Conservation (phyloP, 768 basidiomycete genomes). For the Termitomyces heimii region DNA sequence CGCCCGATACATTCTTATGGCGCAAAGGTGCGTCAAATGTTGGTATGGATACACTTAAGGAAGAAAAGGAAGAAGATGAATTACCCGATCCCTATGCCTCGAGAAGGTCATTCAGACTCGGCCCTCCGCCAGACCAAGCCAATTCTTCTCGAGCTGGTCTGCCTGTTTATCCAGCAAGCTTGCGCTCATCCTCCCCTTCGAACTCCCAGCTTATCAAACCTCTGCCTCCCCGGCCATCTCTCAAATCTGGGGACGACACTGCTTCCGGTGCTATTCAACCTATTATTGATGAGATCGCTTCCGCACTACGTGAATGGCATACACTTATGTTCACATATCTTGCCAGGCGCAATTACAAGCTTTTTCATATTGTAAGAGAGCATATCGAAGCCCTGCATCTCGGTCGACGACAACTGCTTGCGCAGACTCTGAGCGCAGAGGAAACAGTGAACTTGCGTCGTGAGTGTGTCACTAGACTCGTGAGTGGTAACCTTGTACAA, state of each 20-base stretch:
- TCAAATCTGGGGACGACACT: slow-evolving; percentile 94
- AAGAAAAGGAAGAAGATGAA: slow-evolving; percentile 68
- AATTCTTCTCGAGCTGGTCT: slow-evolving; percentile 67
- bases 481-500: slow-evolving; percentile 87
- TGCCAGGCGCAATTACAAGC: slow-evolving; percentile 79
- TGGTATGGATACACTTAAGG: slow-evolving; percentile 51
- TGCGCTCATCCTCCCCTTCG: slow-evolving; percentile 66
- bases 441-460: slow-evolving; percentile 77
- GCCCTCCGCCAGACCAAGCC: slow-evolving; percentile 70
- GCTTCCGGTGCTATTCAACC: slow-evolving; percentile 77
- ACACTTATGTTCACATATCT: slow-evolving; percentile 88
- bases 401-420: slow-evolving; percentile 85
- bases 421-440: slow-evolving; percentile 80
- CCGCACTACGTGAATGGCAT: slow-evolving; percentile 95
- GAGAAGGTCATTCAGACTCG: slow-evolving; percentile 65
- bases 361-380: slow-evolving; percentile 80
- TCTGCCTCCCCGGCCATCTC: slow-evolving; percentile 84
- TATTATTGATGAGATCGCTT: slow-evolving; percentile 95
- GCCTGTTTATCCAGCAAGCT: slow-evolving; percentile 67
- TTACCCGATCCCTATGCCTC: slow-evolving; percentile 29
- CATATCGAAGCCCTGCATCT: slow-evolving; percentile 90
- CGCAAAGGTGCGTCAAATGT: slow-evolving; percentile 36
- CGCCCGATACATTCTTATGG: slow-evolving; percentile 44
- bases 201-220: slow-evolving; percentile 66
- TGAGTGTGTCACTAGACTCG: slow-evolving; percentile 84